Evolutionary conservation across 768 basidiomycete genomes (phyloP).

Genomic region (Termitomyces titanicus): DNA sequence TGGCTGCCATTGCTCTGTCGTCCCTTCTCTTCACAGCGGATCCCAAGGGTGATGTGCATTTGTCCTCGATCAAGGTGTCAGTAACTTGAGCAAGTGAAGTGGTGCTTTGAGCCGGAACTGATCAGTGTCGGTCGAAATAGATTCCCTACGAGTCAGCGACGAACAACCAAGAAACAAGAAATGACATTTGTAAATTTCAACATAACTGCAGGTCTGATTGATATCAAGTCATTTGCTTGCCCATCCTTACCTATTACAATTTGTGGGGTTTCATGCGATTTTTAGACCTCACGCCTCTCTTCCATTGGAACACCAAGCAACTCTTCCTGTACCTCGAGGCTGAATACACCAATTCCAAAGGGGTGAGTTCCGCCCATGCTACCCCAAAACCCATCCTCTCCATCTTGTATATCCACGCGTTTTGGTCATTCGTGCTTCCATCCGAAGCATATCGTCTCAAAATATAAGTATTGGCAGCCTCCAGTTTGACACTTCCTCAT

Average conservation of each 20-base stretch:
- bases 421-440: background rate
- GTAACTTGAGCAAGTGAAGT: constrained; percentile 22
- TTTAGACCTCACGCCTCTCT: constrained; percentile 76
- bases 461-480: background rate
- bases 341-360: constrained; percentile 70
- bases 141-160: constrained; percentile 44
- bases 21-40: constrained; percentile 61
- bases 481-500: background rate
- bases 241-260: background rate
- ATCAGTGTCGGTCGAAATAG: constrained; percentile 22
- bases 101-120: background rate
- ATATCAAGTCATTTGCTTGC: background rate
- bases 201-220: constrained; percentile 62
- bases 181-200: constrained; percentile 81
- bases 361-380: constrained; percentile 45
- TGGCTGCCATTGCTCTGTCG: constrained; percentile 69
- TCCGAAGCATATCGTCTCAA: background rate
- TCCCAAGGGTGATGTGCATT: constrained; percentile 52
- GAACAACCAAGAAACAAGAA: constrained; percentile 65
- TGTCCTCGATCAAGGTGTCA: constrained; percentile 77
- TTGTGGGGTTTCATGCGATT: background rate
- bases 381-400: background rate
- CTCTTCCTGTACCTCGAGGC: constrained; percentile 84
- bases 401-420: background rate
- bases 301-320: constrained; percentile 98